Evolutionary conservation across 371 early-diverging fungal genomes (phyloP), one percentile per base, ranked within the genome.

Genomic region (Mortierella sp.): DNA sequence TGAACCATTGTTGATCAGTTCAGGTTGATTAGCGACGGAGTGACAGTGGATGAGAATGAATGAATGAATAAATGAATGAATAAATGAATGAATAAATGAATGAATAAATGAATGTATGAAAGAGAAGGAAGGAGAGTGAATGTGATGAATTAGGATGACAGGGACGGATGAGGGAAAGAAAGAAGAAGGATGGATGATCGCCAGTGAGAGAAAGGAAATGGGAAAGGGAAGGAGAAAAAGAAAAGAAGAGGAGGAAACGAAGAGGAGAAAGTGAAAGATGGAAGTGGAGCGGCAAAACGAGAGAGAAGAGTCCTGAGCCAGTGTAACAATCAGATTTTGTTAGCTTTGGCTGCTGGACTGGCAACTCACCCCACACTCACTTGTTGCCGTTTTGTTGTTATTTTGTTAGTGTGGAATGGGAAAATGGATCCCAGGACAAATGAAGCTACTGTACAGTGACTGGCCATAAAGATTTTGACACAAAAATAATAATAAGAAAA

Each of bases 1-100:
- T 65, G 49, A 58, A 76, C 72, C 81, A 85, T 81, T 63, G 70
- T 24, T 68, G 24, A 41, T 68, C 11, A 41, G 68, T 41, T 68
- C 24, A 68, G 24, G 38, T 35, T 35, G 48, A 5, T 70, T 16
- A 56, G 38, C 2, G 21, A 21, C 4, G 46, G 75, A 41, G 16
- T 32, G 63, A 63, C 27, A 38, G 41, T 76, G 38, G 2, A 54
- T 4, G 71, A 56, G n/a, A 55, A 10, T 1, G 35, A 56, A 46
- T n/a, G 12, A 55, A 32, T 71, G 29, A 16, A 48, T 65, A 70
- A 55, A 32, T 35, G 35, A 35, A 35, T 27, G 29, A 16, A 48
- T 65, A 70, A 44, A 41, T 4, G 41, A 14, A 18, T 46, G 38
- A 43, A 43, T n/a, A n/a, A n/a, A 32, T 35, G 35, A 35, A 35